Evolutionary conservation across 192 early-diverging fungal genomes (phyloP).

Genomic region (Coemansia sp.): DNA sequence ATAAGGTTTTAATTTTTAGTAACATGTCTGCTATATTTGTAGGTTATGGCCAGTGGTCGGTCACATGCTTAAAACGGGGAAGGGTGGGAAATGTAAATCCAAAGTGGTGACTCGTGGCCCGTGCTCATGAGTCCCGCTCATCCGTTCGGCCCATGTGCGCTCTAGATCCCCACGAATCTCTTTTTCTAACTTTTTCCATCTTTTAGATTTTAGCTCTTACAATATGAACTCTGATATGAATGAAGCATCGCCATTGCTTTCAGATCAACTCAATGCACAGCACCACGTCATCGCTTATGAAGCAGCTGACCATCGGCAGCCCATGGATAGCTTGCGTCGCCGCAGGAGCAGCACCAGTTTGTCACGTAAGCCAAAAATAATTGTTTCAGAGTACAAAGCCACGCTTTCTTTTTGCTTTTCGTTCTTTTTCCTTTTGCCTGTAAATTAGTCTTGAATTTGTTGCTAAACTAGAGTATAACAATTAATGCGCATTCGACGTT

Average conservation of each 20-base stretch:
- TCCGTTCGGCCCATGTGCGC: too few relatives aligned
- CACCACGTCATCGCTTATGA: constrained; percentile 3
- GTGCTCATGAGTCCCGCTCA: too few relatives aligned
- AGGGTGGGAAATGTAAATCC: not conserved
- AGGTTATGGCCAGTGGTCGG: too few relatives aligned
- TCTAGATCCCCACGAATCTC: not conserved
- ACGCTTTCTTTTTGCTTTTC: not conserved
- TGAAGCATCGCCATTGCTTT: constrained; percentile 3
- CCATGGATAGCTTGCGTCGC: constrained; percentile 1
- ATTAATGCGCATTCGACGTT: not conserved
- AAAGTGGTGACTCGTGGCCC: too few relatives aligned
- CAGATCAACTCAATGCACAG: not conserved
- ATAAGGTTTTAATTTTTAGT: too few relatives aligned
- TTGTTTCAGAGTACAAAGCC: not conserved
- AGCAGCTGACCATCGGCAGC: constrained; percentile 2
- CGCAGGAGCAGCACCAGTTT: not conserved
- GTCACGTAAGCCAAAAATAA: constrained; percentile 2
- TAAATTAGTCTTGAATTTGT: not conserved
- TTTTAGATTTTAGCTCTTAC: not conserved
- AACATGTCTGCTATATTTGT: too few relatives aligned
- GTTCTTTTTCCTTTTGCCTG: not conserved
- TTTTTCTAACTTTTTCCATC: not conserved
- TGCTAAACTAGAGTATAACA: not conserved
- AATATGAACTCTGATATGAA: not conserved
- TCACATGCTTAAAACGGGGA: too few relatives aligned